phyloP scores from a whole-genome alignment of 2,329 filamentous ascomycete species.

The Elsinoe australis region DNA sequence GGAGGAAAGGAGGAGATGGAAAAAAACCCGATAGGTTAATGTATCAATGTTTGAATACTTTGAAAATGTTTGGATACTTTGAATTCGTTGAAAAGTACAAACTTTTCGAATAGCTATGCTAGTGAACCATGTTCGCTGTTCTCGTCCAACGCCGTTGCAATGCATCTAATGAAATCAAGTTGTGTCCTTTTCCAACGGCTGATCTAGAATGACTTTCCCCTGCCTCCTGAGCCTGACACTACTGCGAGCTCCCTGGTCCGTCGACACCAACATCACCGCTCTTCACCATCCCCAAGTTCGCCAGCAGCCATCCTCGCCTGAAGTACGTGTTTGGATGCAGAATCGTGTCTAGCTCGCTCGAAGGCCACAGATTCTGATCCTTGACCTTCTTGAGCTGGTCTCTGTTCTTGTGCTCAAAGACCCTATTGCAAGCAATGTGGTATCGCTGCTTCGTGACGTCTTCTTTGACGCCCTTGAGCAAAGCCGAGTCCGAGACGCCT shows the following conservation, averaged over 20 bases:
- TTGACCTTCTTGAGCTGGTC: conserved; percentile 44
- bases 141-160: not conserved
- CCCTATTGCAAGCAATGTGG: conserved; percentile 92
- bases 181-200: no score
- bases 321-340: conserved; percentile 98
- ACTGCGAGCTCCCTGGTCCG: conserved; percentile 21
- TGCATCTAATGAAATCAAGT: not conserved
- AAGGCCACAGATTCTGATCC: conserved; percentile 40
- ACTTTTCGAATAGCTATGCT: no score
- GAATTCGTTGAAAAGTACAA: no score
- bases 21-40: not conserved
- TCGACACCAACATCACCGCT: conserved; percentile 33
- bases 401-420: conserved; percentile 84
- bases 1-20: not conserved
- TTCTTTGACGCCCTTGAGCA: conserved; percentile 74
- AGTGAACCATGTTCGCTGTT: no score
- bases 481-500: conserved; percentile 68
- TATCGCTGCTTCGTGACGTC: conserved; percentile 84
- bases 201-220: not conserved
- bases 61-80: no score
- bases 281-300: conserved; percentile 57
- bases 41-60: no score
- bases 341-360: conserved; percentile 82
- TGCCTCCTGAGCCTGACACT: not conserved
- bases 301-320: conserved; percentile 84